These are phyloP conservation scores for Cyanidiococcus yangmingshanensis DNA, from an alignment of 23 red algal genomes.

Conservation along the genomic window DNA sequence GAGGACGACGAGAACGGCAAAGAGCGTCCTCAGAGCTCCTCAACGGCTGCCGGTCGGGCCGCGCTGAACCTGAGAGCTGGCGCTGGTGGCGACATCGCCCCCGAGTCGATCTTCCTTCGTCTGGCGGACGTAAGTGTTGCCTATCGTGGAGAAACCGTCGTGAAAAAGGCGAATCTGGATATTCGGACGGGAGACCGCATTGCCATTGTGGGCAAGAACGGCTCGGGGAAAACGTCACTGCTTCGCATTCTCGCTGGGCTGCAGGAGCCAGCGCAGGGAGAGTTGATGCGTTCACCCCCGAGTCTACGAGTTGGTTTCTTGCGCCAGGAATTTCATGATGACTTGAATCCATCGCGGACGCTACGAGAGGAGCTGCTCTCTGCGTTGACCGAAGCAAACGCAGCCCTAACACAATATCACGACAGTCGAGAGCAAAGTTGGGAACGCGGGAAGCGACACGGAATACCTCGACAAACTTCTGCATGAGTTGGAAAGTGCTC, in stretches of 20 bases:
- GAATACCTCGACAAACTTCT: constrained; percentile 60
- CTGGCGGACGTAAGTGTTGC: constrained; percentile 2
- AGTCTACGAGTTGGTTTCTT: constrained; percentile 50
- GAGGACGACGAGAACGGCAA: not conserved
- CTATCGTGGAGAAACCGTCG: not conserved
- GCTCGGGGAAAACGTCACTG: constrained; percentile 77
- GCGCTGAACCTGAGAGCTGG: not conserved
- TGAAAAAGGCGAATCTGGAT: constrained; percentile 21
- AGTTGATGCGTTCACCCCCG: constrained; percentile 53
- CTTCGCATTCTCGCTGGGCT: constrained; percentile 77
- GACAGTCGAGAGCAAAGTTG: constrained; percentile 47
- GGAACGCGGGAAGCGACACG: constrained; percentile 46
- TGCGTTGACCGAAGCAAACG: constrained; percentile 51
- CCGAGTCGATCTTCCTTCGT: not conserved
- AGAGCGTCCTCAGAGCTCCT: not conserved
- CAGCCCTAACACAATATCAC: constrained; percentile 36
- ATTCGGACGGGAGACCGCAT: constrained; percentile 81
- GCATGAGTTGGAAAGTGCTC: constrained; percentile 53
- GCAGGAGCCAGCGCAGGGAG: constrained; percentile 53
- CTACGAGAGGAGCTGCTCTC: constrained; percentile 71
- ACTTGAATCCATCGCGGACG: constrained; percentile 63
- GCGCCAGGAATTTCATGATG: constrained; percentile 96
- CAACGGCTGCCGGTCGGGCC: not conserved
- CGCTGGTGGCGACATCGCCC: not conserved
- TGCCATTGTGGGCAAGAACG: constrained; percentile 85